A percentile compares a stretch with the other conserved stretches of the same genome.
phyloP scores from a whole-genome alignment of 192 early-diverging fungal species.

The Diversispora epigaea region DNA sequence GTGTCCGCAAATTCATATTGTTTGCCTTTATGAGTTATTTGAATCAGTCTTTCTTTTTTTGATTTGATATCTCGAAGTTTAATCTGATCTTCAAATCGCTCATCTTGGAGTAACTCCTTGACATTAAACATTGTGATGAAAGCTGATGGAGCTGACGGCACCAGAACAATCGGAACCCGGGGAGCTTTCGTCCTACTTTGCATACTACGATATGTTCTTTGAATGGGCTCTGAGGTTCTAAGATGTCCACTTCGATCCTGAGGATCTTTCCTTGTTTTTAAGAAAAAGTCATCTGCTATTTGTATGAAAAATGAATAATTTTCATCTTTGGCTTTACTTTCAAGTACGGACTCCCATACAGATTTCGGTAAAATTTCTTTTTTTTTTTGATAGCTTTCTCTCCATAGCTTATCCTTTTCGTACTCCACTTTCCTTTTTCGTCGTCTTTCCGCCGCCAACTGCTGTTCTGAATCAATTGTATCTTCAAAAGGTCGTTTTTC shows the following conservation, averaged over 20 bases:
- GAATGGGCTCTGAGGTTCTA: conserved; percentile 55
- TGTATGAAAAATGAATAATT: neutral
- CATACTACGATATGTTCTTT: conserved; percentile 28
- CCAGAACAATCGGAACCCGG: conserved; percentile 52
- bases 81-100: conserved; percentile 65
- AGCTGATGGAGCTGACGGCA: conserved; percentile 83
- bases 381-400: neutral
- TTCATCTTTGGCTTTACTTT: neutral
- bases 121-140: conserved; percentile 89
- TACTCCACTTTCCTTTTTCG: neutral
- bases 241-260: neutral
- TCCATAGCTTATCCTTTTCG: neutral
- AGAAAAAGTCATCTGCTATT: neutral
- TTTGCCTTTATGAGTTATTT: conserved; percentile 55
- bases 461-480: too few species aligned
- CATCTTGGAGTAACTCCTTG: conserved; percentile 75
- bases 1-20: conserved; percentile 82
- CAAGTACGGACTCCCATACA: neutral
- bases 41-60: conserved; percentile 70
- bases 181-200: too few species aligned
- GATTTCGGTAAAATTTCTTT: neutral
- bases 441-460: neutral
- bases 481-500: too few species aligned
- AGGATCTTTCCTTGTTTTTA: neutral
- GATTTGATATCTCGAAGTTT: conserved; percentile 54